Base-by-base conservation (phyloP, 345 rosid species). In the Camelina hispida region DNA sequence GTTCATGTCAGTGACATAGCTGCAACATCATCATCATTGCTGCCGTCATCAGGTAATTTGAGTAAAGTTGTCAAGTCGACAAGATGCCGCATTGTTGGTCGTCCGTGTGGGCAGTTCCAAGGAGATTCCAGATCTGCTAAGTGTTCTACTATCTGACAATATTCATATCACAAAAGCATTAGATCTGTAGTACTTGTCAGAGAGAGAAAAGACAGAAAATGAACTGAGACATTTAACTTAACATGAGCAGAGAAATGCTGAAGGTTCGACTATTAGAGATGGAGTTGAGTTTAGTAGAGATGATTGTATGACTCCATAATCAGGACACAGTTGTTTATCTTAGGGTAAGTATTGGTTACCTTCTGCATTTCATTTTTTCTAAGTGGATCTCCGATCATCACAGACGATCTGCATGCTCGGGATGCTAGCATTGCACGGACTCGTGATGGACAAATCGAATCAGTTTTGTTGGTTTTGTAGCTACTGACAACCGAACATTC, bases 31-130 rank as follows among this genome's bases (percentile, higher is more conserved):
- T 55, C 57, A 64, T 22, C 53, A 47, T 34, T n/a, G 47, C 72
- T n/a, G 42, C 68, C 28, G 11, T 76, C 83, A 54, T 81, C 75
- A 15, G 68, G 43, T 46, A 61, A 73, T 71, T 70, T 79, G 68
- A 65, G 77, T 13, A 92, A 42, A 30, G 88, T 69, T 12, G 89
- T 64, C 84, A 95, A 81, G 82, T 95, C 96, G 1, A 92, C 86
- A 83, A 95, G 85, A 84, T 95, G 99, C 17, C 97, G 90, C 99
- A 95, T 95, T 1, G 99, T 95, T 44, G 99, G 99, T 75, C 99
- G 84, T 63, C 99, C 99, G 22, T 95, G 99, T 1, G 99, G 99
- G 76, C 96, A 95, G 81, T 95, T 95, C 98, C 98, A 95, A n/a
- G 98, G 99, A 43, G 99, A 95, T 54, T 84, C 92, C 66, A 95